These are phyloP conservation scores for Periconia digitata DNA, from an alignment of 2,329 filamentous ascomycete species.

Conservation along the genomic window DNA sequence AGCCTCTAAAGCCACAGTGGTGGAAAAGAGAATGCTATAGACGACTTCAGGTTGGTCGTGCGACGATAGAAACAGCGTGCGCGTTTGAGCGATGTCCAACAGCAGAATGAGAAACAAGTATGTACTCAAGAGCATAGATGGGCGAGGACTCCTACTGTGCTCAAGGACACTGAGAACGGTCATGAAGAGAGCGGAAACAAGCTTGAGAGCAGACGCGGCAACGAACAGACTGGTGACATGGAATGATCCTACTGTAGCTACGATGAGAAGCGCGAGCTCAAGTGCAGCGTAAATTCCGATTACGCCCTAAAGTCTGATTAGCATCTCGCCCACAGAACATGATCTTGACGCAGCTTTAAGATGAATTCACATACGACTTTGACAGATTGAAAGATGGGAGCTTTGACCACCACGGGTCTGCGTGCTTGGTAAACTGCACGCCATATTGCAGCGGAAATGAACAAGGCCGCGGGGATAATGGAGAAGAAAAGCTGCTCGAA, in stretches of 20 bases:
- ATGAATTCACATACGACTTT: conserved; percentile 7
- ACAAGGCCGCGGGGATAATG: conserved; percentile 28
- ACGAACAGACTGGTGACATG: conserved; percentile 22
- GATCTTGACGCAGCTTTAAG: not conserved
- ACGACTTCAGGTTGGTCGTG: conserved; percentile 2
- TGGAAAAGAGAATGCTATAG: conserved; percentile 13
- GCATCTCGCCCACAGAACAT: conserved; percentile 4
- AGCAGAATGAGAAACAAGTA: conserved; percentile 19
- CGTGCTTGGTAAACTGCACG: conserved; percentile 25
- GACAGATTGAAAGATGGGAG: conserved; percentile 6
- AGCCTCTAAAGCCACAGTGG: conserved; percentile 19
- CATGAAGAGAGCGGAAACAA: conserved; percentile 22
- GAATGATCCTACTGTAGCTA: conserved; percentile 16
- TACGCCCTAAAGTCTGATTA: conserved; percentile 15
- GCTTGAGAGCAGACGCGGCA: conserved; percentile 27
- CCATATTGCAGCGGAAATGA: conserved; percentile 37
- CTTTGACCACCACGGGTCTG: conserved; percentile 36
- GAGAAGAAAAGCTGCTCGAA: conserved; percentile 41
- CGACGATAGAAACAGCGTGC: conserved; percentile 16
- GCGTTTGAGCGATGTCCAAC: conserved; percentile 13
- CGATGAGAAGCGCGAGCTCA: conserved; percentile 29
- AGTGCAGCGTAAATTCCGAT: conserved; percentile 22
- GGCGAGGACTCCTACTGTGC: conserved; percentile 15
- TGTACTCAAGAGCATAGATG: conserved; percentile 14
- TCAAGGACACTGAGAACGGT: conserved; percentile 14